phyloP scores from a whole-genome alignment of 2,329 filamentous ascomycete genomes.

The Pezicula neosporulosa region DNA sequence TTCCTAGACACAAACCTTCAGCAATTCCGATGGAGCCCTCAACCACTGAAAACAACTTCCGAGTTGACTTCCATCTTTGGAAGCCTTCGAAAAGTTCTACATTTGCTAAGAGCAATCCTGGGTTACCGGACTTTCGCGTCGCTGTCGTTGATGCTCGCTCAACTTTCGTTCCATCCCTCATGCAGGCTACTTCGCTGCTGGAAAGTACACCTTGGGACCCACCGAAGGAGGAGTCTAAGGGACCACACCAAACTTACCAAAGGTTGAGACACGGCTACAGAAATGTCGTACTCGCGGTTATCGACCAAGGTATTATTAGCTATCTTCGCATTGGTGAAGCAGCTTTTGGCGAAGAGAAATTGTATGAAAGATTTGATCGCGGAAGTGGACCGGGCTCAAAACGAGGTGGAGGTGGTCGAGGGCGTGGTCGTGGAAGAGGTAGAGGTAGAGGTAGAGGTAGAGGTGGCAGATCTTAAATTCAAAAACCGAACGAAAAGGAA shows the following conservation, averaged over 20 bases:
- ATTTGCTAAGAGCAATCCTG: slow-evolving; percentile 78
- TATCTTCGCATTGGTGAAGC: slow-evolving; percentile 80
- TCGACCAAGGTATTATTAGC: slow-evolving; percentile 86
- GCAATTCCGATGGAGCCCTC: slow-evolving; percentile 26
- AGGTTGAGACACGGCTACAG: slow-evolving; percentile 80
- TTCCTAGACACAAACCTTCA: slow-evolving; percentile 66
- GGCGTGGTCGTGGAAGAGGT: slow-evolving; percentile 22
- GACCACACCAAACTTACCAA: slow-evolving; percentile 60
- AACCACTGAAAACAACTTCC: slow-evolving; percentile 51
- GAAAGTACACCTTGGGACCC: slow-evolving; percentile 70
- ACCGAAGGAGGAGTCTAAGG: slow-evolving; percentile 36
- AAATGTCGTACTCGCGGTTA: slow-evolving; percentile 81
- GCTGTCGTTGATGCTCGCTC: slow-evolving; percentile 76
- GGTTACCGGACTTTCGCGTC: slow-evolving; percentile 78
- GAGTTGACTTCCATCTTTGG: slow-evolving; percentile 78
- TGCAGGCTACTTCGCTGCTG: slow-evolving; percentile 68
- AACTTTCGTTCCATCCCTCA: slow-evolving; percentile 67
- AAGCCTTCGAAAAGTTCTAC: slow-evolving; percentile 57
- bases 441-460: slow-evolving; percentile 24
- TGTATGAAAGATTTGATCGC: slow-evolving; percentile 58
- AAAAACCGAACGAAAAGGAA: no score
- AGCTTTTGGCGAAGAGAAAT: slow-evolving; percentile 70
- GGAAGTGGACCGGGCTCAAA: slow-evolving; percentile 36
- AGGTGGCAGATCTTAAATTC: slow-evolving; percentile 9
- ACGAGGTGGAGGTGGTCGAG: slow-evolving; percentile 35